Conservation (phyloP, 441 rosid species). For the Pelargonium australe region DNA sequence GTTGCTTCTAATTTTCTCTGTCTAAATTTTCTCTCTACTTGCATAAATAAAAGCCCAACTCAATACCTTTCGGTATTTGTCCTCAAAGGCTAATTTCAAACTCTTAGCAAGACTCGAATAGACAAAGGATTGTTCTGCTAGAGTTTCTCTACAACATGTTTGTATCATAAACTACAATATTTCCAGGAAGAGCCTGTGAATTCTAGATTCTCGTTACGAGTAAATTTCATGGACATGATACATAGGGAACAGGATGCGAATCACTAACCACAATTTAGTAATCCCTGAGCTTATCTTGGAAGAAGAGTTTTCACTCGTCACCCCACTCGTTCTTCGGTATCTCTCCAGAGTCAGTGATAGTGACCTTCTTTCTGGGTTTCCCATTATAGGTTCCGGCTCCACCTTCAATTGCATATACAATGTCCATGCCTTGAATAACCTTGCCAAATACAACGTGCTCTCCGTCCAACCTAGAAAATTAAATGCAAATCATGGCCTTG, state of each 20-base stretch:
- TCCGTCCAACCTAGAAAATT: conserved; percentile 69
- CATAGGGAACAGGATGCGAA: conserved; percentile 20
- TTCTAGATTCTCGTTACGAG: background rate
- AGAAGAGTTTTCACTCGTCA: conserved; percentile 49
- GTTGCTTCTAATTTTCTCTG: too few species aligned
- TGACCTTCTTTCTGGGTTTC: conserved; percentile 89
- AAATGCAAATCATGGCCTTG: background rate
- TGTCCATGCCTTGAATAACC: conserved; percentile 92
- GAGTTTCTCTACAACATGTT: too few species aligned
- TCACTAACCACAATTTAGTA: conserved; percentile 1
- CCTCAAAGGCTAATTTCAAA: too few species aligned
- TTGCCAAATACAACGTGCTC: conserved; percentile 91
- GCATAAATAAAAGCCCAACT: too few species aligned
- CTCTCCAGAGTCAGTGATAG: conserved; percentile 80
- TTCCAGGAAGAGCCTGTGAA: conserved; percentile 11
- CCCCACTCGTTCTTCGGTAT: conserved; percentile 86
- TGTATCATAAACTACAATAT: too few species aligned
- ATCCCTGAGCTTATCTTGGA: background rate
- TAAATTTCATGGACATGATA: conserved; percentile 21
- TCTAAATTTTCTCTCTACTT: too few species aligned
- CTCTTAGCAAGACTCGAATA: too few species aligned
- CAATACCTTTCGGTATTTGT: too few species aligned
- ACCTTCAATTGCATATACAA: conserved; percentile 77
- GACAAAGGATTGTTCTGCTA: too few species aligned
- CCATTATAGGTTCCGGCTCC: conserved; percentile 96